Evolutionary conservation across 441 rosid genomes (phyloP).

Genomic region (Francoa sonchifolia): DNA sequence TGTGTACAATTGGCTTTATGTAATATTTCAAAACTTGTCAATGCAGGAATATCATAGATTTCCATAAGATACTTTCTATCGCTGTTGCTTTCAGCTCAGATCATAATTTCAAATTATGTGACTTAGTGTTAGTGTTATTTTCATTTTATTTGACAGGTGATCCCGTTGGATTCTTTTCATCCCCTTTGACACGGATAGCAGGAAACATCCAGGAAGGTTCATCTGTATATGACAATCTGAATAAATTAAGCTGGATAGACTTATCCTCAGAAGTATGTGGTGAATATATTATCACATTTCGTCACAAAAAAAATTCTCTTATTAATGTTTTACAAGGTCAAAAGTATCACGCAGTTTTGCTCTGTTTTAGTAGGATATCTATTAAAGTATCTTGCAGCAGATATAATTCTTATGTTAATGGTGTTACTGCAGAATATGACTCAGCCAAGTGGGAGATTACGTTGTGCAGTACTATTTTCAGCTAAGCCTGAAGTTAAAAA

Average conservation of each 20-base stretch:
- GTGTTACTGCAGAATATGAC: constrained; percentile 35
- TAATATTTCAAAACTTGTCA: too few relatives aligned
- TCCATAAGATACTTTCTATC: not conserved
- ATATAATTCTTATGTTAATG: constrained; percentile 4
- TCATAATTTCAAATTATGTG: too few relatives aligned
- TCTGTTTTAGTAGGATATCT: not conserved
- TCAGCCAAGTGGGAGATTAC: constrained; percentile 45
- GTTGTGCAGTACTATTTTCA: constrained; percentile 61
- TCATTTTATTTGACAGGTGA: constrained; percentile 44
- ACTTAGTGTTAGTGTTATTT: not conserved
- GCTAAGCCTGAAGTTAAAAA: constrained; percentile 40
- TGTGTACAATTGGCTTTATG: too few relatives aligned
- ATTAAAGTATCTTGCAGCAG: constrained; percentile 1
- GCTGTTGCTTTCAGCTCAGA: too few relatives aligned
- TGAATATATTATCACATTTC: constrained; percentile 7
- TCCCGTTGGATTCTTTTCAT: constrained; percentile 61
- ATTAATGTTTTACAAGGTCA: not conserved
- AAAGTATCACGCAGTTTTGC: not conserved
- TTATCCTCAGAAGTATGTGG: constrained; percentile 45
- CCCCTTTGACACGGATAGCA: constrained; percentile 65
- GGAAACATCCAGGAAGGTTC: constrained; percentile 28
- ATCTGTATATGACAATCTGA: constrained; percentile 30
- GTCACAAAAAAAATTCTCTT: not conserved
- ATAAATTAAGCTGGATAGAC: constrained; percentile 62
- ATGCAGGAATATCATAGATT: too few relatives aligned